A percentile compares a stretch with the other conserved stretches of the same genome.
Evolutionary conservation across 164 flowering plant species (phyloP).

Genomic region (Annona cherimola): DNA sequence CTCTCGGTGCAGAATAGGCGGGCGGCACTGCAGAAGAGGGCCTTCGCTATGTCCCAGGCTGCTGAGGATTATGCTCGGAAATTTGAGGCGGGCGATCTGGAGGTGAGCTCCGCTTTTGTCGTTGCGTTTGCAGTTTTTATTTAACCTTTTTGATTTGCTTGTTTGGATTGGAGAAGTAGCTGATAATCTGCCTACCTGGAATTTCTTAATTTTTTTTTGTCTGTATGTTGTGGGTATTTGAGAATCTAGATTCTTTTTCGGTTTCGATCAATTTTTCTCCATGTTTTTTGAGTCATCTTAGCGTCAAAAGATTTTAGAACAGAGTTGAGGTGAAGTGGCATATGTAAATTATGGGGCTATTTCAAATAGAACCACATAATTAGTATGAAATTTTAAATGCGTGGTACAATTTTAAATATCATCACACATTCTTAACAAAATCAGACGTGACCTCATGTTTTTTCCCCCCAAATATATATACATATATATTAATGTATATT

Average conservation of each 20-base stretch:
- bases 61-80: slow-evolving; percentile 78
- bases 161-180: neutral
- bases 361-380: too few species aligned
- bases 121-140: neutral
- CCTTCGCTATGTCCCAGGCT: slow-evolving; percentile 57
- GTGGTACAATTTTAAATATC: too few species aligned
- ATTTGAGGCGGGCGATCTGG: slow-evolving; percentile 64
- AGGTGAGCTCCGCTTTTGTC: slow-evolving; percentile 27
- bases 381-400: too few species aligned
- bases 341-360: too few species aligned
- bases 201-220: neutral
- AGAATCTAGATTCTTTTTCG: neutral
- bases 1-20: slow-evolving; percentile 68
- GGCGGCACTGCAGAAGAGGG: slow-evolving; percentile 61
- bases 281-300: neutral
- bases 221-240: neutral
- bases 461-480: too few species aligned
- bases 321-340: too few species aligned
- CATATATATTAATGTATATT: too few species aligned
- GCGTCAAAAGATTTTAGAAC: too few species aligned
- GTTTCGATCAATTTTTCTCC: neutral
- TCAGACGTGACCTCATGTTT: too few species aligned
- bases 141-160: neutral
- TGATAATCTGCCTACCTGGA: neutral
- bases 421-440: too few species aligned